These are phyloP conservation scores for Xylaria sp. DNA, from an alignment of 2,329 filamentous ascomycete species.

Conservation along the genomic window DNA sequence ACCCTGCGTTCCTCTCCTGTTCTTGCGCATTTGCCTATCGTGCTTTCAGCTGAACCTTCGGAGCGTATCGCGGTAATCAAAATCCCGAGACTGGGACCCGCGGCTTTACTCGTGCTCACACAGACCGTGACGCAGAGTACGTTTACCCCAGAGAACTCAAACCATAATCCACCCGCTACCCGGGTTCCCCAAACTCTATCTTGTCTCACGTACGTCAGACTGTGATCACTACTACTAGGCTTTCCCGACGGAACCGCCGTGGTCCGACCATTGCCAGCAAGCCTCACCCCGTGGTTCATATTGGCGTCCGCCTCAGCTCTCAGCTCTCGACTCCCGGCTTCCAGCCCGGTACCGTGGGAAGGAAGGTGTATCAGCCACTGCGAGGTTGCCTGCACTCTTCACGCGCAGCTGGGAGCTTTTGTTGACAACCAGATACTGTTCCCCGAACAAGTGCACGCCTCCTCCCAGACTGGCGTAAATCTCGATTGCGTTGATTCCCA, in stretches of 20 bases:
- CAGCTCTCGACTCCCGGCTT: neutral
- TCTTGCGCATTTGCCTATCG: constrained; percentile 9
- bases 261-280: constrained; percentile 7
- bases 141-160: constrained; percentile 4
- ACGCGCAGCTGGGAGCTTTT: constrained; percentile 21
- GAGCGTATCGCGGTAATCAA: neutral
- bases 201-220: constrained; percentile 26
- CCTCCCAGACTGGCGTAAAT: constrained; percentile 9
- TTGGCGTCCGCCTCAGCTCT: neutral
- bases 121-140: neutral
- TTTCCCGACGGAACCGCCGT: constrained; percentile 2
- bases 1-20: neutral
- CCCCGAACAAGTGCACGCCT: constrained; percentile 1
- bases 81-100: constrained; percentile 3
- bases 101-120: constrained; percentile 8
- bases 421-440: constrained; percentile 8
- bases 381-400: constrained; percentile 1
- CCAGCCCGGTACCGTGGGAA: neutral
- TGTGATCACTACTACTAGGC: constrained; percentile 22
- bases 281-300: neutral
- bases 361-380: neutral
- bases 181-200: constrained; percentile 30
- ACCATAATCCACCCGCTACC: constrained; percentile 7
- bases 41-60: neutral
- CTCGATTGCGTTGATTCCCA: constrained; percentile 6